A percentile compares a stretch with the other conserved stretches of the same genome.
Conservation (phyloP, 768 basidiomycete genomes). For the Rhizopogon vesiculosus region DNA sequence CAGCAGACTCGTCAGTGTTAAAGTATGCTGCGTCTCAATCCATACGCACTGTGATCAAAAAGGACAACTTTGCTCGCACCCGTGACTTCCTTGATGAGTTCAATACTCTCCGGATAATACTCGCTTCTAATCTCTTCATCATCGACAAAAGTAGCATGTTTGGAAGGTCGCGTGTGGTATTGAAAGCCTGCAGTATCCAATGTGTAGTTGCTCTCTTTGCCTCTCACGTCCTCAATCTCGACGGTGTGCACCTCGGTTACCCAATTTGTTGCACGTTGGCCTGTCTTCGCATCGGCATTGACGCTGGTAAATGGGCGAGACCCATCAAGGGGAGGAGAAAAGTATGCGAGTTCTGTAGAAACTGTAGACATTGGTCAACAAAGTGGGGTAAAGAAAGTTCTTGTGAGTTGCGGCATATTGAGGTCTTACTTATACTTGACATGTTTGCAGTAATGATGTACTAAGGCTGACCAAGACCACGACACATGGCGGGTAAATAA, state of each 20-base stretch:
- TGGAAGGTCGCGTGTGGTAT: slow-evolving; percentile 32
- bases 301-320: slow-evolving; percentile 34
- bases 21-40: background rate
- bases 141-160: slow-evolving; percentile 43
- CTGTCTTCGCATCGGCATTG: slow-evolving; percentile 29
- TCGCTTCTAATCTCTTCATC: slow-evolving; percentile 48
- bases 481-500: no score
- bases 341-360: slow-evolving; percentile 33
- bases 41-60: slow-evolving; percentile 57
- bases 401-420: no score
- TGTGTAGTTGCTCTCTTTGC: slow-evolving; percentile 37
- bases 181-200: slow-evolving; percentile 53
- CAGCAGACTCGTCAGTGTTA: background rate
- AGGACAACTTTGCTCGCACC: slow-evolving; percentile 58
- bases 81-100: slow-evolving; percentile 53
- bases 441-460: no score
- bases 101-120: slow-evolving; percentile 59
- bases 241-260: slow-evolving; percentile 22
- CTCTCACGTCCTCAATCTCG: slow-evolving; percentile 49
- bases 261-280: slow-evolving; percentile 35
- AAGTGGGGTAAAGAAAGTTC: no score
- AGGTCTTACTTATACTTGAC: background rate
- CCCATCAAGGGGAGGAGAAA: slow-evolving; percentile 33
- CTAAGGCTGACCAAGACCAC: no score
- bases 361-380: background rate